phyloP scores from a whole-genome alignment of 2,329 filamentous ascomycete genomes.

The Aphanoascus verrucosus region DNA sequence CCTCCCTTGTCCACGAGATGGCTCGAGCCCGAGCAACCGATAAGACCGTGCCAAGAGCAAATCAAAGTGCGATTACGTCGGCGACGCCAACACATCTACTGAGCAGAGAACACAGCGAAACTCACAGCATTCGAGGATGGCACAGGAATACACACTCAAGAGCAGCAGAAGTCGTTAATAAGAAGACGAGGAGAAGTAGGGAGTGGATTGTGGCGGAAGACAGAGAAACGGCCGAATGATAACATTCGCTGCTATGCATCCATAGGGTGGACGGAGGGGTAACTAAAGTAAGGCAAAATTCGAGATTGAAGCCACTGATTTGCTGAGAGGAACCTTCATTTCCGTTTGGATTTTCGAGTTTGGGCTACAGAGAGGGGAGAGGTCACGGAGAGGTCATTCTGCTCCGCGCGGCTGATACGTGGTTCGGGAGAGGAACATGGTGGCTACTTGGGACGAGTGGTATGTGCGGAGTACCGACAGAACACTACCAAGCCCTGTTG shows the following conservation, averaged over 20 bases:
- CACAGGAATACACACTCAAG: neutral
- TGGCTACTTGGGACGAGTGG: neutral
- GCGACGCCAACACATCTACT: conserved; percentile 1
- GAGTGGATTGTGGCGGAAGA: conserved; percentile 1
- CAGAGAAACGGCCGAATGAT: neutral
- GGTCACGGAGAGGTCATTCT: neutral
- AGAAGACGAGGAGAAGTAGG: conserved; percentile 12
- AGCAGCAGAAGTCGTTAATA: conserved; percentile 7
- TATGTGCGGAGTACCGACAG: neutral
- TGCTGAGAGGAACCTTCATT: neutral
- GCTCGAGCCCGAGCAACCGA: neutral
- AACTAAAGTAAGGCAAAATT: too few species aligned
- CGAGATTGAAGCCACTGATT: neutral
- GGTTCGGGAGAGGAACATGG: conserved; percentile 1
- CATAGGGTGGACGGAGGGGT: neutral
- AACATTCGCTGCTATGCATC: neutral
- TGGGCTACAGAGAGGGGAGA: neutral
- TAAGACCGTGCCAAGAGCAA: neutral
- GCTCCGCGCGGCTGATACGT: neutral
- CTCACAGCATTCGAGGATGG: too few species aligned
- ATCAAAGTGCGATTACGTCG: conserved; percentile 4
- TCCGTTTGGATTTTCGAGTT: neutral
- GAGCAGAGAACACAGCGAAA: neutral
- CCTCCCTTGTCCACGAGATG: too few species aligned
- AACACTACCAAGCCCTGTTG: neutral